Evolutionary conservation across 306 rosid genomes (phyloP), one percentile per base, ranked within the genome.

Genomic region (Lathyrus aphaca): DNA sequence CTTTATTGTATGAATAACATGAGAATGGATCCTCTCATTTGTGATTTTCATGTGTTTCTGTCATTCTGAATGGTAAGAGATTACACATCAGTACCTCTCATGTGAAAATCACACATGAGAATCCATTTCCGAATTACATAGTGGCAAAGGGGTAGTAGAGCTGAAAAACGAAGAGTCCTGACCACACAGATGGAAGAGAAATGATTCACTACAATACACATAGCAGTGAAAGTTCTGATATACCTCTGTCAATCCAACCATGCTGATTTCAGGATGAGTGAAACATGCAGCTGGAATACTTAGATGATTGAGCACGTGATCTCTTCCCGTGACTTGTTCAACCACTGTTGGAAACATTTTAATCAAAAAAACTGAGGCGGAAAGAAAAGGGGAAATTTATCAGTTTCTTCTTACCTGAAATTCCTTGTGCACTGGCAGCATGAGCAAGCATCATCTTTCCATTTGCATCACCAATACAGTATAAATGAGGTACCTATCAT

Each of bases 371-470:
- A 37, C 30, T 44, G 72, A 58, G 59, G 78, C 49, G 5, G 45
- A 16, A 46, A 59, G 27, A 64, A 42, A 38, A 32, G n/a, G 74
- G 54, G 17, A 69, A 59, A 74, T 30, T 66, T 65, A 53, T 45
- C 9, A 42, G 70, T 39, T 55, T 25, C 45, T 66, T 61, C 69
- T 73, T 58, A 84, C 95, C 97, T 61, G 96, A 88, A 84, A 94
- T 94, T 79, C 98, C 97, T 82, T 94, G 98, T 35, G 98, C 98
- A 53, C 96, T 94, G 69, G 95, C 97, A 64, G 97, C 97, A 85
- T 94, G 97, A 74, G 98, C 97, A 83, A 94, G 91, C 98, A 94
- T 94, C 96, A 94, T 85, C 86, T 94, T 90, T 69, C 97, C 95
- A 71, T 94, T 90, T 59, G 97, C 98, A 78, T 94, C 98, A 39